A percentile compares a stretch with the other conserved stretches of the same genome.
These are phyloP conservation scores for Zasmidium angulare DNA, from an alignment of 2,329 filamentous ascomycete species.

Conservation along the genomic window DNA sequence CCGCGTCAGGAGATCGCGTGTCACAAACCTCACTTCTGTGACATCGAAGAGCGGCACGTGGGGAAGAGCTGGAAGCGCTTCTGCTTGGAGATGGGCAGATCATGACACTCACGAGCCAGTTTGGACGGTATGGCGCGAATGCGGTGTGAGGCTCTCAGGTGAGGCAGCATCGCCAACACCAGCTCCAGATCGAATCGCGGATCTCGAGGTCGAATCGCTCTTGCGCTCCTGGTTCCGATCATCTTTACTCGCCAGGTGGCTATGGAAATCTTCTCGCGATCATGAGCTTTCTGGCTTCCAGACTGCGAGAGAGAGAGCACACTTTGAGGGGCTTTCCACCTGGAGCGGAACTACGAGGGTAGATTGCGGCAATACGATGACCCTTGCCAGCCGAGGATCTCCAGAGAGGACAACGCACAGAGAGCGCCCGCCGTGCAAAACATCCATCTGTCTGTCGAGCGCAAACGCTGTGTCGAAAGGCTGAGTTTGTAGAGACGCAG, in stretches of 20 bases:
- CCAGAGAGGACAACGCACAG: background rate
- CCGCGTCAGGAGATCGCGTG: background rate
- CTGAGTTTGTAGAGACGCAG: slow-evolving; percentile 19
- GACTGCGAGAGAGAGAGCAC: no score
- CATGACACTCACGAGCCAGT: background rate
- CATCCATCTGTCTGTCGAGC: background rate
- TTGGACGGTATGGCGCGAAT: background rate
- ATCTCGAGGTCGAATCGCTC: no score
- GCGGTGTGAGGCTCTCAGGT: background rate
- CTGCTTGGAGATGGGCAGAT: background rate
- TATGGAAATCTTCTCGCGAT: no score
- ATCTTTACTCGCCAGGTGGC: no score
- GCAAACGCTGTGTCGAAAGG: background rate
- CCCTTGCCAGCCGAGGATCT: slow-evolving; percentile 7
- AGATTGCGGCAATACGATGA: background rate
- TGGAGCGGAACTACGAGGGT: background rate
- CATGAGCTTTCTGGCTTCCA: no score
- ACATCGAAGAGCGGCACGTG: background rate
- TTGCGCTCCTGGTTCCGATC: no score
- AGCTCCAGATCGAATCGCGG: no score
- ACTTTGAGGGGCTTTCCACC: no score
- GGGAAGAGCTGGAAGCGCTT: background rate
- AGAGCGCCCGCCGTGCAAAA: background rate
- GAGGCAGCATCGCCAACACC: no score
- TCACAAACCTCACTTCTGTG: background rate